Evolutionary conservation across 2,329 filamentous ascomycete species (phyloP).

Genomic region (Gnomoniopsis smithogilvyi): DNA sequence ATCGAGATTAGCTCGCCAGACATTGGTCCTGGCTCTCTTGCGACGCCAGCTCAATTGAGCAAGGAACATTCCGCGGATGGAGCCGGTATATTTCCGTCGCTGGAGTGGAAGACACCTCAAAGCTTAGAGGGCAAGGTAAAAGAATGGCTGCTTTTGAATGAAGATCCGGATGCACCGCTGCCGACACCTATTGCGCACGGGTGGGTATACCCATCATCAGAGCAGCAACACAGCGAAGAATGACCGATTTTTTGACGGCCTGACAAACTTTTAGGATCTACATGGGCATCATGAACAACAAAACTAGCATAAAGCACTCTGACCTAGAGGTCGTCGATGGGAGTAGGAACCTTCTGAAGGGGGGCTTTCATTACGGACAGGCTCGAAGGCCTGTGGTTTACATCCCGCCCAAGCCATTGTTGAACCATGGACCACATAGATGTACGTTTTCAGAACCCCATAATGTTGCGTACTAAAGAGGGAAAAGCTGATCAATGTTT

Average conservation of each 20-base stretch:
- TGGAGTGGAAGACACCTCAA: conserved; percentile 36
- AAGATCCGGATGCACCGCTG: conserved; percentile 45
- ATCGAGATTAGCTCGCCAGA: conserved; percentile 37
- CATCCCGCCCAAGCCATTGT: conserved; percentile 40
- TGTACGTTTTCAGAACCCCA: conserved; percentile 32
- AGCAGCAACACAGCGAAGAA: no score
- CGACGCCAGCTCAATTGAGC: conserved; percentile 26
- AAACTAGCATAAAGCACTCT: conserved; percentile 28
- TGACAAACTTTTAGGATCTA: conserved; percentile 29
- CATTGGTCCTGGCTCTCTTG: conserved; percentile 31
- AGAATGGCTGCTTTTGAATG: conserved; percentile 44
- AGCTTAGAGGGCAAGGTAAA: conserved; percentile 27
- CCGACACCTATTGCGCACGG: conserved; percentile 43
- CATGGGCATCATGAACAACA: conserved; percentile 34
- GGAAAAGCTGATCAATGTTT: neutral
- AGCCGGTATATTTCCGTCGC: conserved; percentile 35
- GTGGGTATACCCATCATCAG: conserved; percentile 24
- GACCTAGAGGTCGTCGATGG: conserved; percentile 36
- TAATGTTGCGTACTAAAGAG: no score
- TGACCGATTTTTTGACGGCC: neutral
- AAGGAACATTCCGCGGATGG: conserved; percentile 37
- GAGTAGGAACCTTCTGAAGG: conserved; percentile 30
- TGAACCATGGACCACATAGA: conserved; percentile 49
- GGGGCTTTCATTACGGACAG: conserved; percentile 44
- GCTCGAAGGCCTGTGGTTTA: conserved; percentile 40